Conservation (phyloP, 257 asterid genomes). For the Verbena officinalis region DNA sequence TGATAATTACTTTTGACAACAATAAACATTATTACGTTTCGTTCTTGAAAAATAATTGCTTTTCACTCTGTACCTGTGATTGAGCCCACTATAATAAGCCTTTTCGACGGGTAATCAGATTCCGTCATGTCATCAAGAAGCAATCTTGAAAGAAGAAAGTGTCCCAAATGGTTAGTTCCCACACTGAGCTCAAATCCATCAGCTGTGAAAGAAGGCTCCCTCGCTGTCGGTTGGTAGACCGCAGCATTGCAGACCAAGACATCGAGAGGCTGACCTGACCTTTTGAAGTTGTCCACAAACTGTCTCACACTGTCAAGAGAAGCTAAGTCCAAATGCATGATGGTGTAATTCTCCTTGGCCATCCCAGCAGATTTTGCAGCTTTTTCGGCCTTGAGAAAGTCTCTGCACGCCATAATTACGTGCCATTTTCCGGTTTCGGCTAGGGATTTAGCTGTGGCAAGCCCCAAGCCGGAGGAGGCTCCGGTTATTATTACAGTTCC, state of each 20-base stretch:
- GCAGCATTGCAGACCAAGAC: slow-evolving; percentile 94
- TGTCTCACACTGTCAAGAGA: slow-evolving; percentile 89
- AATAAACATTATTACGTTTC: too few relatives aligned
- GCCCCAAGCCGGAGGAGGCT: slow-evolving; percentile 88
- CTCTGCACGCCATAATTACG: slow-evolving; percentile 88
- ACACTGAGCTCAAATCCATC: slow-evolving; percentile 94
- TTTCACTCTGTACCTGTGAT: slow-evolving; percentile 83
- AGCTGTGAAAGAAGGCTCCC: slow-evolving; percentile 77
- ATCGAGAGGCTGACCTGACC: slow-evolving; percentile 63
- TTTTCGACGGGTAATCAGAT: slow-evolving; percentile 80
- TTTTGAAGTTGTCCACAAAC: slow-evolving; percentile 68
- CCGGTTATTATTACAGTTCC: slow-evolving; percentile 80
- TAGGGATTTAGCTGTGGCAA: slow-evolving; percentile 82
- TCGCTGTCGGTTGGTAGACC: slow-evolving; percentile 80
- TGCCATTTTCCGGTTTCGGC: slow-evolving; percentile 92
- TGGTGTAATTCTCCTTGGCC: slow-evolving; percentile 70
- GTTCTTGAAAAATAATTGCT: too few relatives aligned
- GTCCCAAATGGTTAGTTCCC: slow-evolving; percentile 89
- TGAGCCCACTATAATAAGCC: slow-evolving; percentile 91
- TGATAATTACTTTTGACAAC: too few relatives aligned
- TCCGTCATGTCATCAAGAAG: slow-evolving; percentile 75
- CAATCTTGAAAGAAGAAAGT: slow-evolving; percentile 86
- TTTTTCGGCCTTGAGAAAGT: slow-evolving; percentile 79
- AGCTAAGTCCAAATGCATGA: slow-evolving; percentile 86
- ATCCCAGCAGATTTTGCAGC: slow-evolving; percentile 83